Evolutionary conservation across 805 yeast genomes (phyloP).

Genomic region (Schwanniomyces yamadae): DNA sequence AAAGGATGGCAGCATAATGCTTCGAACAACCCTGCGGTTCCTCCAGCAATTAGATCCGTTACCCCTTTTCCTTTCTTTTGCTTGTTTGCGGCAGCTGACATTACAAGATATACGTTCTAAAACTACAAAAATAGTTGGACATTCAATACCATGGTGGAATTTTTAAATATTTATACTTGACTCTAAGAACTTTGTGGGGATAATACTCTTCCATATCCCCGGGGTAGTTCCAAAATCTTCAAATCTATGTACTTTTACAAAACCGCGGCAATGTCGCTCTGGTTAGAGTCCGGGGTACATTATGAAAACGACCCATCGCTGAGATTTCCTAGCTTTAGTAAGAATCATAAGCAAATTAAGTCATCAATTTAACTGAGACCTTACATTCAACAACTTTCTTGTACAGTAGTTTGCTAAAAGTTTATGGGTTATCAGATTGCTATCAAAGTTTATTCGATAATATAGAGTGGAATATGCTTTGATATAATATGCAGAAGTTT

Average conservation of each 20-base stretch:
- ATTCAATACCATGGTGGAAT: not conserved
- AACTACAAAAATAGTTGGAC: not conserved
- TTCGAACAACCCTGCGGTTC: conserved; percentile 95
- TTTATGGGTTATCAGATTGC: too few relatives aligned
- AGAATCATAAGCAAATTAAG: too few relatives aligned
- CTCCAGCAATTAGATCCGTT: conserved; percentile 84
- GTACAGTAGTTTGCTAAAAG: too few relatives aligned
- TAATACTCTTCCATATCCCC: conserved; percentile 18
- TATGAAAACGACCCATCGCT: too few relatives aligned
- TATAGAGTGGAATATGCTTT: too few relatives aligned
- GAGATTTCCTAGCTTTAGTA: too few relatives aligned
- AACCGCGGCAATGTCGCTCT: too few relatives aligned
- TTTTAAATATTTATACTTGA: conserved; percentile 2
- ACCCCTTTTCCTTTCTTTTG: conserved; percentile 43
- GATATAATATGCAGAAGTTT: too few relatives aligned
- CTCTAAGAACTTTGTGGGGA: conserved; percentile 4
- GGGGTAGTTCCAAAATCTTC: conserved; percentile 9
- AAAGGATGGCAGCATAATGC: conserved; percentile 98
- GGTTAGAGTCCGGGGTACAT: too few relatives aligned
- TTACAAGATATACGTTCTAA: conserved; percentile 6
- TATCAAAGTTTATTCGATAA: too few relatives aligned
- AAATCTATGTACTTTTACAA: not conserved
- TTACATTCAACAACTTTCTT: too few relatives aligned
- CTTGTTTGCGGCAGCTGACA: conserved; percentile 12
- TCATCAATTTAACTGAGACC: too few relatives aligned